Percentiles rank a stretch among this genome's conserved stretches.
phyloP scores from a whole-genome alignment of 176 grass and related monocot species.

The Oryza glaberrima region DNA sequence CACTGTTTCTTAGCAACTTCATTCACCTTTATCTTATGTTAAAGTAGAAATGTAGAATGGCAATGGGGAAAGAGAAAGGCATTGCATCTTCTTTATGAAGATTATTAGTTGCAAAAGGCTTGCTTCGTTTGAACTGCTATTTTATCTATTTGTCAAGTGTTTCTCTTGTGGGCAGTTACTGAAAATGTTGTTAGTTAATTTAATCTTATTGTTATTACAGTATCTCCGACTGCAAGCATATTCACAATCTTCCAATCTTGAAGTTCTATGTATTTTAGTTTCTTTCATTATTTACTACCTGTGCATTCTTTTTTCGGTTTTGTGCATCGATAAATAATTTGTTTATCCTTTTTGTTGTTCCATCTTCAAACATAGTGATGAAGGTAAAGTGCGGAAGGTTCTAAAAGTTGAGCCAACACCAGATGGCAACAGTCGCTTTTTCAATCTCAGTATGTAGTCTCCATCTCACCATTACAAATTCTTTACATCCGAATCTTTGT shows the following conservation, averaged over 20 bases:
- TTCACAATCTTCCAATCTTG: background rate
- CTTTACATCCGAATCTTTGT: background rate
- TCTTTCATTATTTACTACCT: background rate
- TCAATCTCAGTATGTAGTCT: slow-evolving; percentile 87
- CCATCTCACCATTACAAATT: slow-evolving; percentile 5
- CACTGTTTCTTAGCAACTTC: background rate
- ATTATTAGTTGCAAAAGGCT: background rate
- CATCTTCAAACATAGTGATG: slow-evolving; percentile 61
- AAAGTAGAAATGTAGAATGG: background rate
- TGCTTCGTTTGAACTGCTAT: background rate
- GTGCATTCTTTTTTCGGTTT: background rate
- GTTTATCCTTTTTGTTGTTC: slow-evolving; percentile 3
- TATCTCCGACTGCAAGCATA: background rate
- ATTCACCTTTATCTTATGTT: background rate
- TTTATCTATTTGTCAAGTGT: background rate
- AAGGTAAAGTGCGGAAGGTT: slow-evolving; percentile 92
- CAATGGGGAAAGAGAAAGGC: background rate
- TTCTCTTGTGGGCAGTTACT: background rate
- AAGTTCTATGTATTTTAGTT: background rate
- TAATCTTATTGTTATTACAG: background rate
- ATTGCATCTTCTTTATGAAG: background rate
- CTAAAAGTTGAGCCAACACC: slow-evolving; percentile 92
- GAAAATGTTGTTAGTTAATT: background rate
- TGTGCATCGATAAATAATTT: background rate
- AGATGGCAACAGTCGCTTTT: slow-evolving; percentile 92